phyloP scores from a whole-genome alignment of 1,284 basidiomycete genomes.

The Ceratobasidium sp. region DNA sequence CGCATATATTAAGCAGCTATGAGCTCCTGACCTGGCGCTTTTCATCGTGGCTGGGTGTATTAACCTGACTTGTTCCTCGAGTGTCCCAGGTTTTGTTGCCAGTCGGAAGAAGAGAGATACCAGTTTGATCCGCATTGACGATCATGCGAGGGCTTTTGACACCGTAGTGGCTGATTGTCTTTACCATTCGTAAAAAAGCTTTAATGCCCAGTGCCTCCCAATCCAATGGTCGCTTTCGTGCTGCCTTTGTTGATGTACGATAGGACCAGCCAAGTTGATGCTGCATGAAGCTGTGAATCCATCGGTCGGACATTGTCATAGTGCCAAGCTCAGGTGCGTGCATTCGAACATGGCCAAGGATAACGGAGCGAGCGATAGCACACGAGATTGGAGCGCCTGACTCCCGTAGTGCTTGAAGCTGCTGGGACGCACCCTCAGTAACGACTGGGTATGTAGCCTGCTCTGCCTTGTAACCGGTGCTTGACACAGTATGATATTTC shows the following conservation, averaged over 20 bases:
- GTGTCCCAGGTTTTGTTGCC: slow-evolving; percentile 30
- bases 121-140: slow-evolving; percentile 18
- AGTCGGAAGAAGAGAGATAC: neutral
- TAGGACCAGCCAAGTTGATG: slow-evolving; percentile 18
- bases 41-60: neutral
- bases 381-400: neutral
- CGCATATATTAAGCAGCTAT: neutral
- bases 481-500: neutral
- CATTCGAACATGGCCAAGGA: no score
- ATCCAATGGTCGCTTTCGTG: neutral
- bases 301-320: neutral
- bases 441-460: slow-evolving; percentile 11
- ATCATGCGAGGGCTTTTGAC: slow-evolving; percentile 7
- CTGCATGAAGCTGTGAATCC: neutral
- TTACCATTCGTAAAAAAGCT: neutral
- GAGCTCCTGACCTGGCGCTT: slow-evolving; percentile 6
- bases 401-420: neutral
- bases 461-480: neutral
- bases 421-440: neutral
- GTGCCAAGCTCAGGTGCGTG: no score
- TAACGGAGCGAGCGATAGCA: neutral
- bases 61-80: neutral
- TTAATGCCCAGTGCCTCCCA: neutral
- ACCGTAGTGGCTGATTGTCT: neutral
- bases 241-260: neutral